Evolutionary conservation across 257 asterid species (phyloP), one percentile per base, ranked within the genome.

Genomic region (Scutellaria minor): DNA sequence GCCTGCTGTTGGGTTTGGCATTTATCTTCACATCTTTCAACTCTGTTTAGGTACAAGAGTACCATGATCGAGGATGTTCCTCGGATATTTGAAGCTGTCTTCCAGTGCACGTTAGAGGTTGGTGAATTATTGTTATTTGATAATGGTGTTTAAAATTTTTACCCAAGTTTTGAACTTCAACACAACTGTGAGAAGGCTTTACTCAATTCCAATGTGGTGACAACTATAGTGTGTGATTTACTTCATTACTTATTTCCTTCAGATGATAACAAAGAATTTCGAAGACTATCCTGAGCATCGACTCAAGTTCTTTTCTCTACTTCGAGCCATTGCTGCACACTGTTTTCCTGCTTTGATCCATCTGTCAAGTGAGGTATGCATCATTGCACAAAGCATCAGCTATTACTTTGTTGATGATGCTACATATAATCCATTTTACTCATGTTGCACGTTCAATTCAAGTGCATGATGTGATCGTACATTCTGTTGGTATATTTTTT

Each of bases 201-300:
- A 51, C 54, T 35, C 54, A 18, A 47, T 39, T 46, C 6, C 6
- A 46, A 59, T 18, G 12, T 45, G 39, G 35, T 62, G 13, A 27
- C 74, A 14, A 35, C 66, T 42, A 6, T 27, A 51, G 10, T 35
- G 6, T 41, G 42, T 65, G 11, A 27, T 72, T 74, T 70, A 55
- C 75, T 64, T 70, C 14, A 50, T 70, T 67, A 67, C 50, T 65
- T 60, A 55, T 40, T 72, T 48, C 66, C 46, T 58, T 78, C 89
- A 92, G 98, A 92, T 92, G 98, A 90, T 88, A 27, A 95, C 99
- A 0, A 90, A 90, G 86, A 95, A 95, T 77, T 95, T 95, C 68
- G 99, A 95, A 80, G 99, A 95, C 82, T 95, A 95, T 85, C 99
- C 99, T 4, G 99, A 95, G 83, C 98, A 95, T 67, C 85, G 99